Evolutionary conservation across 805 yeast genomes (phyloP), one percentile per base, ranked within the genome.

Genomic region (Brettanomyces bruxellensis): DNA sequence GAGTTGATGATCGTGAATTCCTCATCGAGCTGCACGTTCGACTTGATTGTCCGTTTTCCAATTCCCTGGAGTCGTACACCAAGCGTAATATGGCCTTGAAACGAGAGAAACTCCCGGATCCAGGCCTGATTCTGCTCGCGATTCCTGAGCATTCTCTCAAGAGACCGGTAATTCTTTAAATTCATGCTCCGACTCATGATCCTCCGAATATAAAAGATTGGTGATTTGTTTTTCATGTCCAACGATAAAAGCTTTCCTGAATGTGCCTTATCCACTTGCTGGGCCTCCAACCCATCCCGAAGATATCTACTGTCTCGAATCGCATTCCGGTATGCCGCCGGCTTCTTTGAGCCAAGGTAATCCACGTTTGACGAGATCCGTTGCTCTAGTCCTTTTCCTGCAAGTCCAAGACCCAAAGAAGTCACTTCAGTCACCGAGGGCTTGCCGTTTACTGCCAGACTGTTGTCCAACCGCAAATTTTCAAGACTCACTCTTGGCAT

Each of bases 1-100:
- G 95, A 87, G 52, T 83, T 82, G 44, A 88, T 73, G n/a, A 87
- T 73, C 32, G 81, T 77, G 50, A 76, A 78, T 63, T 93, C 98
- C 43, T 78, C 73, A 48, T 85, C 95, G 5, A 64, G 61, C 49
- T 79, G 79, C 40, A 66, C 70, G 47, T 70, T 66, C 11, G 75
- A 68, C 46, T 75, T 72, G 35, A 67, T 58, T 2, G 60, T 46
- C 36, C 62, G 56, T 37, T 59, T 60, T 52, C 68, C 70, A 45
- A 81, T 69, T 42, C 78, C 81, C 47, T 75, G 77, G 40, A 93
- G 67, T 35, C 78, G 79, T 13, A 80, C 77, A 6, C 87, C 78
- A 45, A 93, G 71, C 0, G 88, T 85, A 7, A 82, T 74, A 49
- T 84, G 88, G 8, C 98, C 98, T 60, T 87, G 95, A 40, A 78